Evolutionary conservation across 73 alveolate genomes (phyloP).

Genomic region (Paramecium sonneborni): DNA sequence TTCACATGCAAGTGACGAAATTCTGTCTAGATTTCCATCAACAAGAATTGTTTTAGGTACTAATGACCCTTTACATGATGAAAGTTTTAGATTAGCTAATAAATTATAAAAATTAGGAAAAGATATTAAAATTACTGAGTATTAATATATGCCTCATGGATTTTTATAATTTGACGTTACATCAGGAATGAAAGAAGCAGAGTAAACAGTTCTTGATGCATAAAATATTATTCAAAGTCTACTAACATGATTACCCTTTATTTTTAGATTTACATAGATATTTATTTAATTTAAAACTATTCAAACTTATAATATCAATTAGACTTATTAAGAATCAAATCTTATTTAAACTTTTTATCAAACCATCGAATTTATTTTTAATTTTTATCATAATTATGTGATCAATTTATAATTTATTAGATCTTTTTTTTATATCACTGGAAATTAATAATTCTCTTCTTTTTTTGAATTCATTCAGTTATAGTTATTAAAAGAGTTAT

Average conservation of each 20-base stretch:
- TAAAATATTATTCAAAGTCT: conserved; percentile 24
- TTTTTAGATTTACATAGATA: too few species aligned
- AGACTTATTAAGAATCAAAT: too few species aligned
- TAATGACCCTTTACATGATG: conserved; percentile 84
- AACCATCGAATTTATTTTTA: too few species aligned
- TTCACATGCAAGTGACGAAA: conserved; percentile 64
- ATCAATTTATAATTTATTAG: too few species aligned
- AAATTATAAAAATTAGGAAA: conserved; percentile 21
- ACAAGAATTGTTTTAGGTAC: conserved; percentile 76
- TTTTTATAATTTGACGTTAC: conserved; percentile 55
- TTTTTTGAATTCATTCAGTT: too few species aligned
- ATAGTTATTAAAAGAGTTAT: too few species aligned
- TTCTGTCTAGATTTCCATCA: conserved; percentile 66
- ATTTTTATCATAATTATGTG: too few species aligned
- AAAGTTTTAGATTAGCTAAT: conserved; percentile 70
- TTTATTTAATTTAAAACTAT: too few species aligned
- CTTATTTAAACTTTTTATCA: too few species aligned
- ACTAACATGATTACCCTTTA: not conserved
- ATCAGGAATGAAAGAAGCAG: conserved; percentile 60
- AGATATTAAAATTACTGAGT: conserved; percentile 56
- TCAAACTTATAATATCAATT: too few species aligned
- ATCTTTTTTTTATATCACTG: too few species aligned
- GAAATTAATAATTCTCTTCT: too few species aligned
- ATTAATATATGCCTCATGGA: conserved; percentile 68
- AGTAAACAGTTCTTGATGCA: conserved; percentile 56